phyloP scores from a whole-genome alignment of 1,284 basidiomycete genomes.

The Sporisorium exsertum region DNA sequence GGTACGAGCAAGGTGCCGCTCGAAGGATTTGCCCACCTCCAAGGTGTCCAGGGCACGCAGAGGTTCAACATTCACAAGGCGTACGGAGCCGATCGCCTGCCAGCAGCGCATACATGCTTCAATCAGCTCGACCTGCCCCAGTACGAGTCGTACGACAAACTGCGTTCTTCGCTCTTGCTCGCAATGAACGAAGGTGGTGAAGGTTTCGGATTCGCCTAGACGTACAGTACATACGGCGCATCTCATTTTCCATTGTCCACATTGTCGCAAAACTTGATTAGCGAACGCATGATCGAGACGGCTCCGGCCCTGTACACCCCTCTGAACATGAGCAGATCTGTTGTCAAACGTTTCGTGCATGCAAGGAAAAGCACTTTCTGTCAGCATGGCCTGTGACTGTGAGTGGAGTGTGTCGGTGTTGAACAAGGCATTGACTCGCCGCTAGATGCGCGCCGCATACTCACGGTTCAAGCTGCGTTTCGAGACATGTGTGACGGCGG shows the following conservation, averaged over 20 bases:
- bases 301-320: slow-evolving; percentile 42
- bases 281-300: slow-evolving; percentile 43
- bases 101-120: slow-evolving; percentile 87
- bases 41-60: slow-evolving; percentile 93
- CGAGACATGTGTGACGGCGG: background rate
- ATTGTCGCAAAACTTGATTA: slow-evolving; percentile 30
- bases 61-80: slow-evolving; percentile 95
- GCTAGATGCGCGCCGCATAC: background rate
- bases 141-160: slow-evolving; percentile 68
- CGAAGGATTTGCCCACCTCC: slow-evolving; percentile 89
- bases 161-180: slow-evolving; percentile 44
- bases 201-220: slow-evolving; percentile 68
- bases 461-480: slow-evolving; percentile 35
- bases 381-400: background rate
- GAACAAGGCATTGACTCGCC: background rate
- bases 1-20: slow-evolving; percentile 90
- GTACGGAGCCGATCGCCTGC: slow-evolving; percentile 86
- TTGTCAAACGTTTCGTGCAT: background rate
- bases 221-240: background rate
- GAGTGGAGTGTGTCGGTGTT: background rate
- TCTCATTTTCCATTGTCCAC: slow-evolving; percentile 4
- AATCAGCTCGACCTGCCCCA: slow-evolving; percentile 70
- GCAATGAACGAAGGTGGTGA: slow-evolving; percentile 69
- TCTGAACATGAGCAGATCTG: slow-evolving; percentile 47
- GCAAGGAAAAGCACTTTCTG: background rate